Conservation (phyloP, 208 protist genomes). For the Trypanosoma grayi region DNA sequence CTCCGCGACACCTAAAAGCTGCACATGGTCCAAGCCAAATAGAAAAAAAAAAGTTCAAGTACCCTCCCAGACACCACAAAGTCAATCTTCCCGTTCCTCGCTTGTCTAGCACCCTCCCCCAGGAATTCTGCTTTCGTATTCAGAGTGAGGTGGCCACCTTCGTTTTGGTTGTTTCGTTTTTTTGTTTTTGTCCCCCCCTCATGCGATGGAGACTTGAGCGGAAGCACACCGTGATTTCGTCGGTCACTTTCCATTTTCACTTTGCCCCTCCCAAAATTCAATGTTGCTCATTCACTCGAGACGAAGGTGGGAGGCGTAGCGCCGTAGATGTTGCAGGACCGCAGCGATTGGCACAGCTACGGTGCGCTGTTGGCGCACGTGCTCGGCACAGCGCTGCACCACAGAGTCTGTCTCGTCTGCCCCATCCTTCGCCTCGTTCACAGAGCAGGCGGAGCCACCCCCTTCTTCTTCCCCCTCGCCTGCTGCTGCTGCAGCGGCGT, state of each 20-base stretch:
- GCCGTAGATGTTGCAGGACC: conserved; percentile 45
- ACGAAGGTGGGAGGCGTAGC: conserved; percentile 45
- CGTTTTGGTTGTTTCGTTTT: background rate
- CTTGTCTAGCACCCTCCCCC: no score
- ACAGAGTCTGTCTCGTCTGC: conserved; percentile 22
- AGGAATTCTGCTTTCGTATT: no score
- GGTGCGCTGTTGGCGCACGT: conserved; percentile 46
- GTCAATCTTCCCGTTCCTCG: no score
- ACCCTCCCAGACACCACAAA: background rate
- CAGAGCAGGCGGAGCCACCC: background rate
- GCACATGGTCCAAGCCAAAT: no score
- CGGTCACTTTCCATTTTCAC: background rate
- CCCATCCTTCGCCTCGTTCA: background rate
- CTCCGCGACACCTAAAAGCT: no score
- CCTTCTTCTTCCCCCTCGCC: background rate
- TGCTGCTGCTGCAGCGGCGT: background rate
- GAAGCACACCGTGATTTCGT: no score
- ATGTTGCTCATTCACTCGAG: conserved; percentile 14
- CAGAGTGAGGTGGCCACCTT: no score
- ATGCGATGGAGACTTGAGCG: no score
- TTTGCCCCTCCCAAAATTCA: no score
- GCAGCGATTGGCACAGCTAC: conserved; percentile 62
- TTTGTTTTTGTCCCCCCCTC: no score
- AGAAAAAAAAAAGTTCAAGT: conserved; percentile 1
- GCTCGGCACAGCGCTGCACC: conserved; percentile 28